Percentiles rank a stretch among this genome's conserved stretches.
Conservation (phyloP, 1,284 basidiomycete species). For the Cryptococcus sp. region DNA sequence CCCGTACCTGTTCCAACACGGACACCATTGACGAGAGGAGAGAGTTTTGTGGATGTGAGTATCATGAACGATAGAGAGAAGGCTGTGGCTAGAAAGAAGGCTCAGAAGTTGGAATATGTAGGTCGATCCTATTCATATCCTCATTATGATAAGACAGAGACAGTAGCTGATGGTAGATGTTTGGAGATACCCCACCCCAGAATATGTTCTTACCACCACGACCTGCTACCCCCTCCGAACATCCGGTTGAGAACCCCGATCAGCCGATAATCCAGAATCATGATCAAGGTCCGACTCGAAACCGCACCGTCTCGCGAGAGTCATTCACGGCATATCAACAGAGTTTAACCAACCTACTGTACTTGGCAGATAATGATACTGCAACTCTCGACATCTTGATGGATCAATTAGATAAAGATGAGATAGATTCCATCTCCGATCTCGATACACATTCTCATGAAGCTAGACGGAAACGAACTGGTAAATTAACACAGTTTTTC, state of each 20-base stretch:
- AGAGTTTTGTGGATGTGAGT: slow-evolving; percentile 19
- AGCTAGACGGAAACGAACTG: slow-evolving; percentile 15
- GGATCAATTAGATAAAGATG: slow-evolving; percentile 19
- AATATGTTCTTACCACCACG: slow-evolving; percentile 14
- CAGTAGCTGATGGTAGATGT: slow-evolving; percentile 9
- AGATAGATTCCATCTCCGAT: background rate
- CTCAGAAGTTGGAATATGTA: slow-evolving; percentile 33
- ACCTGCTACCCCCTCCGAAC: background rate
- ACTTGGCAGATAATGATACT: slow-evolving; percentile 31
- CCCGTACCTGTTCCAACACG: no score
- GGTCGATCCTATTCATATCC: background rate
- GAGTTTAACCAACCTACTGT: slow-evolving; percentile 26
- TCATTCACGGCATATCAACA: slow-evolving; percentile 19
- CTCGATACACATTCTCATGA: slow-evolving; percentile 4
- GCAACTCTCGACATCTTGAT: slow-evolving; percentile 22
- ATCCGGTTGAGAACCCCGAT: background rate
- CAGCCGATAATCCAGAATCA: background rate
- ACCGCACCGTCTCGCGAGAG: background rate
- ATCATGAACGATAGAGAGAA: slow-evolving; percentile 16
- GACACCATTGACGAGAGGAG: no score
- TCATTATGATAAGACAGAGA: background rate
- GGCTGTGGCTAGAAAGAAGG: slow-evolving; percentile 18
- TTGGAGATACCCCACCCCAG: slow-evolving; percentile 28
- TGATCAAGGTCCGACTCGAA: background rate
- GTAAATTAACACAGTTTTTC: slow-evolving; percentile 31